Evolutionary conservation across 106 monocot genomes (phyloP), one percentile per base, ranked within the genome.

Genomic region (Acanthochlamys bracteata): DNA sequence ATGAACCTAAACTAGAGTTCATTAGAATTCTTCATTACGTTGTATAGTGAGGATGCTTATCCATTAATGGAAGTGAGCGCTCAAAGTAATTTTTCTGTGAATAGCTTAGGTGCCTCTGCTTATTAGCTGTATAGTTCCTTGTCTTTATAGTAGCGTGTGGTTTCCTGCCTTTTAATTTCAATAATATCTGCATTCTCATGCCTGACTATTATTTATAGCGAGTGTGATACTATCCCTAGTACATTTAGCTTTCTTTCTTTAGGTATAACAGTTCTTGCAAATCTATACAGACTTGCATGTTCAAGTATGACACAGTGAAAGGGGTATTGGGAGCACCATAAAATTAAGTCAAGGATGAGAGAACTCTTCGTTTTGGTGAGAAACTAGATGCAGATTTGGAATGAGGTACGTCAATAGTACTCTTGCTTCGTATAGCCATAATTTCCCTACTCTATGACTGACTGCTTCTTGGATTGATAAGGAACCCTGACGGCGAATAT

Each of bases 401-500:
- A 1, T 70, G 7, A 86, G 85, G 93, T 85, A 64, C 2, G 10
- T 16, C 47, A 3, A 8, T 19, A 51, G 17, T 51, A 19, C 10
- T 19, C 51, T 51, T 51, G 13, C n/a, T 51, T 51, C n/a, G 13
- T 51, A 15, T 51, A 51, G n/a, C n/a, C n/a, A 51, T 19, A 19
- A 1, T 42, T 15, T 23, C 25, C 33, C 33, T 33, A 33, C 33
- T 3, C 33, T 58, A 59, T 10, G 25, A 59, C 13, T 13, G 7
- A 23, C 25, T 59, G 22, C 16, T 33, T 25, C 23, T 24, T 59
- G 24, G 22, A 10, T 10, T 59, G 24, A 25, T 25, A 64, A 93
- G 93, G 72, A 93, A 93, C 63, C 93, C 93, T 23, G 89, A 85
- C 61, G 93, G 89, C 24, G 93, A 89, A 0, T 93, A 81, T 57